Base-by-base conservation (phyloP, 1,284 basidiomycete species). In the Irpex sp. region DNA sequence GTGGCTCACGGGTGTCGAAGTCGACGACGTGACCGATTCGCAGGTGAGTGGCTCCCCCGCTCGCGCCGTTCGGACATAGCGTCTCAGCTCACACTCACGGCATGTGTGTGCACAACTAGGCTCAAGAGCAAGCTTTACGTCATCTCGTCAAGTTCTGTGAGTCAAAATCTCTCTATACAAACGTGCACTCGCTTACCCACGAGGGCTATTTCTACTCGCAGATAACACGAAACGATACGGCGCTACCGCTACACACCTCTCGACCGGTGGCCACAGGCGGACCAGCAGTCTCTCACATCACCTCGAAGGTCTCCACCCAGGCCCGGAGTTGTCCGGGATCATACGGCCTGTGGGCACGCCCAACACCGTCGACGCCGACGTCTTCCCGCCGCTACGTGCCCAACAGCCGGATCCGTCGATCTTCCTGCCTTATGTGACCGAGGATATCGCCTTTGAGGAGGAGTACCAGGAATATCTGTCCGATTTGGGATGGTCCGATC, bases 81-180 rank as follows among this genome's bases (percentile, higher is more conserved):
- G 54, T 37, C 26, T 54, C 26, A 44, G 26, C 31, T 68, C 60
- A 66, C 48, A 65, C n/a, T 40, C 51, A 26, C 21, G 21, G 21
- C 21, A 51, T 13, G 19, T 58, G 54, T 40, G 62, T 60, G 21
- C 21, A 26, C 21, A 2, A 13, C 26, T 69, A 96, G 92, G 92
- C 93, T 15, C 97, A 98, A 82, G 97, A 99, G 74, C 91, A 95
- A 73, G 96, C 97, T n/a, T 81, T 99, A 34, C 89, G 97, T 31
- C 89, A 94, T 67, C 82, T 99, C 34, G 93, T 99, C 68, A 94
- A 96, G 71, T 98, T 97, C 77, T 99, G 93, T 94, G 74, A 76
- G 88, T 77, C 51, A 55, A 7, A 26, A 11, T 34, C 34, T 9
- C 51, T 31, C 19, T 31, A 44, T 44, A 11, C 26, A 40, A 34